Percentiles rank a stretch among this genome's conserved stretches.
Evolutionary conservation across 306 rosid species (phyloP).

Genomic region (Quercus wislizeni): DNA sequence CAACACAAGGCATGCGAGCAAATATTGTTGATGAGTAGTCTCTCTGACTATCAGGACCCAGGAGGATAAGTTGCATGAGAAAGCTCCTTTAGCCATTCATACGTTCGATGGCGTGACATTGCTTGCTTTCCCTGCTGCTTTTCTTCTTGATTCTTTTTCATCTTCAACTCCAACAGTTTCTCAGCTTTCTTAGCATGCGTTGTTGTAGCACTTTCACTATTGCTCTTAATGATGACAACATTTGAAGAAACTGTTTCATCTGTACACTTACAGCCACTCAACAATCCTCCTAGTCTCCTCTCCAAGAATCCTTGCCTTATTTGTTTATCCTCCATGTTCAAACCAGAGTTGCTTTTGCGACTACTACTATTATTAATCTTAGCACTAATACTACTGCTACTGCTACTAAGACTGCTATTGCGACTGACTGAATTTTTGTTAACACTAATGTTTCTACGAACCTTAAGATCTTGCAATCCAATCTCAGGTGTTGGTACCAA

Average conservation of each 20-base stretch:
- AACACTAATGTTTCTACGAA: conserved; percentile 30
- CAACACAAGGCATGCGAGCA: conserved; percentile 5
- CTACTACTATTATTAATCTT: background rate
- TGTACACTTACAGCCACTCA: conserved; percentile 70
- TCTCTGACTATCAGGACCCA: conserved; percentile 29
- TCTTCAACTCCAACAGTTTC: conserved; percentile 38
- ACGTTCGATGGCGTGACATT: conserved; percentile 72
- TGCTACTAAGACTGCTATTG: conserved; percentile 37
- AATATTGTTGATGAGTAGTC: conserved; percentile 2
- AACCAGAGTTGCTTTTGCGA: conserved; percentile 12
- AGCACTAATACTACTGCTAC: conserved; percentile 5
- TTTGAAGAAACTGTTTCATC: conserved; percentile 42
- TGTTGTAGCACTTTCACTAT: conserved; percentile 17
- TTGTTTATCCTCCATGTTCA: conserved; percentile 1
- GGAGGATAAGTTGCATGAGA: conserved; percentile 51
- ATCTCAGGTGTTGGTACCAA: conserved; percentile 72
- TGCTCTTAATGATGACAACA: conserved; percentile 26
- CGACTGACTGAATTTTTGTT: conserved; percentile 38
- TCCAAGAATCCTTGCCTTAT: conserved; percentile 15
- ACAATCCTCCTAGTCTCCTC: conserved; percentile 31
- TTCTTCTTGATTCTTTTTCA: conserved; percentile 38
- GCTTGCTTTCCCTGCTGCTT: conserved; percentile 52
- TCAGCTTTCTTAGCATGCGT: conserved; percentile 44
- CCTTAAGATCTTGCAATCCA: conserved; percentile 57
- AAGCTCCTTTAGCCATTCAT: conserved; percentile 69